These are phyloP conservation scores for Dryas integrifolia DNA, from an alignment of 331 rosid genomes.

Conservation along the genomic window DNA sequence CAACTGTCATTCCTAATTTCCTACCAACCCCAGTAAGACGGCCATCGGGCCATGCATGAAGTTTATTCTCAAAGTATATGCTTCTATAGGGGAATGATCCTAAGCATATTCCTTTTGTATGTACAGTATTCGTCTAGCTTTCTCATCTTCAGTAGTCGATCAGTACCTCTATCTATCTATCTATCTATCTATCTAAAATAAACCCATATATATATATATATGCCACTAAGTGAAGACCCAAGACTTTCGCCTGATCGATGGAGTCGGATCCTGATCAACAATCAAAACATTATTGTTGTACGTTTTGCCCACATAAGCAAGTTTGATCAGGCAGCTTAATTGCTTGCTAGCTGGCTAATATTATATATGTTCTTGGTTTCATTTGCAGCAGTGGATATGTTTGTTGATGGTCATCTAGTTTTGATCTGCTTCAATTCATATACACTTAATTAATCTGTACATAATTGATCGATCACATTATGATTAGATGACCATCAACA, in stretches of 20 bases:
- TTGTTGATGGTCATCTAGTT: slow-evolving; percentile 34
- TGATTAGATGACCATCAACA: slow-evolving; percentile 41
- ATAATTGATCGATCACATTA: not conserved
- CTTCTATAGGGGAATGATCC: not conserved
- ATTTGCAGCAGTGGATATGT: slow-evolving; percentile 29
- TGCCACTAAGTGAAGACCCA: no score
- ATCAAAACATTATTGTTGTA: no score
- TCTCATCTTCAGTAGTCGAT: no score
- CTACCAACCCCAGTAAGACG: not conserved
- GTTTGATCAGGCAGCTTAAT: no score
- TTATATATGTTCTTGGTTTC: no score
- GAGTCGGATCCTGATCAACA: no score
- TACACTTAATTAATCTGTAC: not conserved
- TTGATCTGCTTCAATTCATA: not conserved
- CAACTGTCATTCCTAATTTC: not conserved
- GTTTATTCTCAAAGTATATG: slow-evolving; percentile 13
- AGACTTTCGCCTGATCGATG: no score
- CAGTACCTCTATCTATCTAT: no score
- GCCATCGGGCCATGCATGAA: not conserved
- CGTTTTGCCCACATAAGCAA: no score
- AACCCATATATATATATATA: no score
- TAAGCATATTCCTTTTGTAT: slow-evolving; percentile 15
- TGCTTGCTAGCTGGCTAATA: no score
- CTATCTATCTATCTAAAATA: no score
- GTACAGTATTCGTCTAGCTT: not conserved